Evolutionary conservation across 495 filamentous ascomycete genomes (phyloP).

Genomic region (Penicillium ucsense): DNA sequence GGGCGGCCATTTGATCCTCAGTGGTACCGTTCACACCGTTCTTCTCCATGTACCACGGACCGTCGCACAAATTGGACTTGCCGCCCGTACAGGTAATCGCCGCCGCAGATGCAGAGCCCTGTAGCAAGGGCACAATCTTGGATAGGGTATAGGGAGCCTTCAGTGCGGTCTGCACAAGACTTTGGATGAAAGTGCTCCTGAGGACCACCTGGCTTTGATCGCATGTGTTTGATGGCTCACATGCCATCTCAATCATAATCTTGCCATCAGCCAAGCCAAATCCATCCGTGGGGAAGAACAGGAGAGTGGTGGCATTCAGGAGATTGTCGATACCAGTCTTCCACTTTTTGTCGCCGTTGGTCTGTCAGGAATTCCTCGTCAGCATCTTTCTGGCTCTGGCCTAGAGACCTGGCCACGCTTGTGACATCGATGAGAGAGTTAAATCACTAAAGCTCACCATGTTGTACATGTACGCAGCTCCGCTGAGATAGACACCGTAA

Average conservation of each 20-base stretch:
- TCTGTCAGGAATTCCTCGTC: slow-evolving; percentile 23
- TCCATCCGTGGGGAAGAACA: slow-evolving; percentile 48
- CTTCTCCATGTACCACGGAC: slow-evolving; percentile 51
- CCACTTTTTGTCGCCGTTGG: slow-evolving; percentile 43
- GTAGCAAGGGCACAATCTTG: slow-evolving; percentile 52
- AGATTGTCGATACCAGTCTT: slow-evolving; percentile 46
- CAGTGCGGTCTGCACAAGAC: slow-evolving; percentile 48
- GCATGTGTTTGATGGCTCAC: slow-evolving; percentile 53
- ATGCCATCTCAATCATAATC: slow-evolving; percentile 61
- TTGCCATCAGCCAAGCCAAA: slow-evolving; percentile 34
- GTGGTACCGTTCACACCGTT: slow-evolving; percentile 55
- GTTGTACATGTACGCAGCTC: slow-evolving; percentile 66
- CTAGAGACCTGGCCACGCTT: slow-evolving; percentile 4
- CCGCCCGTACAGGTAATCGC: slow-evolving; percentile 54
- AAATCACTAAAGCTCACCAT: slow-evolving; percentile 24
- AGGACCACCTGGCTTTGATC: slow-evolving; percentile 57
- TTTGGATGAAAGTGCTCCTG: slow-evolving; percentile 59
- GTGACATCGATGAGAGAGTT: neutral
- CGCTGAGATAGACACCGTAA: slow-evolving; percentile 56
- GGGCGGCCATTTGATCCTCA: slow-evolving; percentile 24
- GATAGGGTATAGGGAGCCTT: slow-evolving; percentile 52
- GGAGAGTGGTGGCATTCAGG: slow-evolving; percentile 35
- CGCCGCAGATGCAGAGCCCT: slow-evolving; percentile 54
- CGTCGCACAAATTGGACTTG: slow-evolving; percentile 52
- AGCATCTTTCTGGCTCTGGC: slow-evolving; percentile 8